phyloP scores from a whole-genome alignment of 495 filamentous ascomycete species.

The Penicillium angulare region DNA sequence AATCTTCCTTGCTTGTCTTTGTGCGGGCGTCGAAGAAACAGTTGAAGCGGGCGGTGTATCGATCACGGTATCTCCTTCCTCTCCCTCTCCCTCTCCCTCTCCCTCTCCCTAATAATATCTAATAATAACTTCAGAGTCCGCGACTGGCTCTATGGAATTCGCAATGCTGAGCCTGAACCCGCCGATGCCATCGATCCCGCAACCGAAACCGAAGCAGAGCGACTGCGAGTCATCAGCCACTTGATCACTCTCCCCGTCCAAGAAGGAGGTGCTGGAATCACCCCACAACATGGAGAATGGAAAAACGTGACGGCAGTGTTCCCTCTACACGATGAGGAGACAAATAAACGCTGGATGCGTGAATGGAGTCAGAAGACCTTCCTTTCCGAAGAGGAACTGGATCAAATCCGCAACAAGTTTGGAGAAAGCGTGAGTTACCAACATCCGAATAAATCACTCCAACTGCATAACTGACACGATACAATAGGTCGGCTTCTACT shows the following conservation, averaged over 20 bases:
- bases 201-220: conserved; percentile 84
- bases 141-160: conserved; percentile 94
- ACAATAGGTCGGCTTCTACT: conserved; percentile 83
- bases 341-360: conserved; percentile 89
- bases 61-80: too few relatives aligned
- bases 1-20: conserved; percentile 78
- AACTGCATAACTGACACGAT: neutral
- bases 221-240: conserved; percentile 78
- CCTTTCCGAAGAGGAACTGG: conserved; percentile 72
- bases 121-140: conserved; percentile 59
- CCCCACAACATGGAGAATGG: conserved; percentile 79
- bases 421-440: conserved; percentile 71
- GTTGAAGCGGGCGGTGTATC: conserved; percentile 57
- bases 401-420: conserved; percentile 81
- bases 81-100: too few relatives aligned
- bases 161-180: conserved; percentile 68
- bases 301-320: conserved; percentile 81
- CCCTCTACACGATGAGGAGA: conserved; percentile 80
- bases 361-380: conserved; percentile 82
- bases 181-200: conserved; percentile 68
- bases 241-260: conserved; percentile 78
- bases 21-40: conserved; percentile 58
- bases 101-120: too few relatives aligned
- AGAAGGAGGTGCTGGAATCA: conserved; percentile 89
- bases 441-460: too few relatives aligned